Conservation (phyloP, 495 filamentous ascomycete genomes). For the Penicillium taxi region DNA sequence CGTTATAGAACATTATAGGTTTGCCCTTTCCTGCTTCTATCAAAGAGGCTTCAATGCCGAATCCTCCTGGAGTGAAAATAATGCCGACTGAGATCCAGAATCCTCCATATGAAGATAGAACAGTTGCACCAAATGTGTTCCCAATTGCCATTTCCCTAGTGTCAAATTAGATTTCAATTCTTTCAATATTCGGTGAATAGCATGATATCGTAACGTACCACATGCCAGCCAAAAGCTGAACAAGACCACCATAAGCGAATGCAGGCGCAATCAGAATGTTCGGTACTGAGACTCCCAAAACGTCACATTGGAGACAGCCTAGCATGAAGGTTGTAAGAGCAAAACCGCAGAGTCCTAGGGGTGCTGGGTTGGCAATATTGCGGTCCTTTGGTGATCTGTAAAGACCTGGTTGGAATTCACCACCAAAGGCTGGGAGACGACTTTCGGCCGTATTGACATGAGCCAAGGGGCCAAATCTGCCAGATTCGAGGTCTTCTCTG, state of each 20-base stretch:
- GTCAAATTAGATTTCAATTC: neutral
- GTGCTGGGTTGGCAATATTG: constrained; percentile 74
- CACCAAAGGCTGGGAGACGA: constrained; percentile 72
- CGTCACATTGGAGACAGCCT: constrained; percentile 61
- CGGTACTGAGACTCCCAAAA: constrained; percentile 45
- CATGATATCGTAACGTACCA: constrained; percentile 59
- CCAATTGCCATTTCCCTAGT: constrained; percentile 88
- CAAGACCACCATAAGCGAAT: constrained; percentile 66
- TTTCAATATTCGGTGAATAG: neutral
- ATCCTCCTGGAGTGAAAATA: constrained; percentile 67
- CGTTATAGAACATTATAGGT: constrained; percentile 48
- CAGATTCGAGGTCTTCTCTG: no score
- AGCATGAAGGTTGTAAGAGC: constrained; percentile 81
- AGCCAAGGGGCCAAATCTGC: constrained; percentile 54
- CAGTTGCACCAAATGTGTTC: constrained; percentile 94
- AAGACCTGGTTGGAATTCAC: constrained; percentile 82
- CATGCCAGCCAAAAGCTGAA: constrained; percentile 74
- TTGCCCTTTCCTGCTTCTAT: constrained; percentile 34
- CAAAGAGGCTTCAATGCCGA: constrained; percentile 43
- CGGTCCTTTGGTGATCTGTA: constrained; percentile 57
- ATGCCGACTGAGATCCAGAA: constrained; percentile 90
- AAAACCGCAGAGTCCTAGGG: constrained; percentile 70
- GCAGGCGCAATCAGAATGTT: constrained; percentile 56
- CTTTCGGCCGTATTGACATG: constrained; percentile 53
- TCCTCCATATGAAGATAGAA: constrained; percentile 84